These are phyloP conservation scores for Linnemannia elongata DNA, from an alignment of 192 early-diverging fungal species.

Conservation along the genomic window DNA sequence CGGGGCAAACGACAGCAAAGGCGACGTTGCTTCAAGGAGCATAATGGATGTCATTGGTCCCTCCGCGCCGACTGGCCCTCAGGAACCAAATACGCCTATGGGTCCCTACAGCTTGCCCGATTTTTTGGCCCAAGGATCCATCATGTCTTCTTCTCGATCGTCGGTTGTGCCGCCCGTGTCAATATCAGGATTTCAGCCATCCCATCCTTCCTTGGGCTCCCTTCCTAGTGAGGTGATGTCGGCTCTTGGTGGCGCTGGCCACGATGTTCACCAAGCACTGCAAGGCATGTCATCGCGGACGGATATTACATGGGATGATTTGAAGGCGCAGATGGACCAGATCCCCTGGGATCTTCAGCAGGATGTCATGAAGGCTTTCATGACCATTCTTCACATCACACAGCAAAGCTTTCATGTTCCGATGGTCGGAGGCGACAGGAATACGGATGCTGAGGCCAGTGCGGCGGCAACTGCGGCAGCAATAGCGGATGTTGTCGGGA, in stretches of 20 bases:
- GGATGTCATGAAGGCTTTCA: slow-evolving; percentile 38
- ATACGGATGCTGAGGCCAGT: slow-evolving; percentile 30
- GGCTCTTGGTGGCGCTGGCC: not conserved
- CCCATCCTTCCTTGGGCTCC: slow-evolving; percentile 18
- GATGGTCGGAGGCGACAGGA: slow-evolving; percentile 9
- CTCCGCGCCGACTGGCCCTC: not conserved
- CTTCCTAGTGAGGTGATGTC: slow-evolving; percentile 22
- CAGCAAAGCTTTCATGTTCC: slow-evolving; percentile 34
- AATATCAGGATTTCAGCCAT: slow-evolving; percentile 16
- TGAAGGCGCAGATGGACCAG: slow-evolving; percentile 32
- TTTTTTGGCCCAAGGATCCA: slow-evolving; percentile 26
- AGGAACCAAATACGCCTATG: not conserved
- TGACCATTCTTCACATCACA: slow-evolving; percentile 26
- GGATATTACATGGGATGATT: slow-evolving; percentile 39
- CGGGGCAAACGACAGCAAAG: not conserved
- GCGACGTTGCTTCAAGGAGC: not conserved
- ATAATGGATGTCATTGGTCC: slow-evolving; percentile 1
- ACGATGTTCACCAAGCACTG: slow-evolving; percentile 1
- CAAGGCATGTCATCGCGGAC: slow-evolving; percentile 8
- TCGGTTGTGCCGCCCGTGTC: slow-evolving; percentile 7
- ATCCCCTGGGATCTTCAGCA: slow-evolving; percentile 42
- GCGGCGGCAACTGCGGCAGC: slow-evolving; percentile 38
- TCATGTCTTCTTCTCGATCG: not conserved
- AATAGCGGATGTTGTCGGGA: slow-evolving; percentile 40
- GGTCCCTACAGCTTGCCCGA: slow-evolving; percentile 4